Conservation (phyloP, 2,329 filamentous ascomycete genomes). For the Nectriaceae sp. region DNA sequence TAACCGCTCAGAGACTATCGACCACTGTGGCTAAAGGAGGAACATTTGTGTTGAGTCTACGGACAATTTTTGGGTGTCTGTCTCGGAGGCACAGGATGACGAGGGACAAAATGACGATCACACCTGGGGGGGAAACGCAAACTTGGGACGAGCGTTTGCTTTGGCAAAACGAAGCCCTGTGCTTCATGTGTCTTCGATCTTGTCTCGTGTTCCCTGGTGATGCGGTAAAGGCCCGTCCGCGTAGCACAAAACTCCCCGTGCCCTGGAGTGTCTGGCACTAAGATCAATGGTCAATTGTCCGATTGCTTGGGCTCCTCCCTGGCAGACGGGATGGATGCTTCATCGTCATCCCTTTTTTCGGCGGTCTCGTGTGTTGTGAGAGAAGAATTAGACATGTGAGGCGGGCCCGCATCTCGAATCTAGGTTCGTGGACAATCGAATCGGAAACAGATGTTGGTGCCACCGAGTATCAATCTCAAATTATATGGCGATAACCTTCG, state of each 20-base stretch:
- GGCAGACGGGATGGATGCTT: background rate
- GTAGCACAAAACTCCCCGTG: background rate
- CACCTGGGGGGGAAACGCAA: slow-evolving; percentile 10
- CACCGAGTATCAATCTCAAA: background rate
- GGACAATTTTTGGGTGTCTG: slow-evolving; percentile 6
- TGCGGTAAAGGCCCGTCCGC: background rate
- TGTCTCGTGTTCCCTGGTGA: slow-evolving; percentile 1
- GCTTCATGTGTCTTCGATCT: slow-evolving; percentile 8
- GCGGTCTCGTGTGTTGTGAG: background rate
- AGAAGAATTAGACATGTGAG: too few species aligned
- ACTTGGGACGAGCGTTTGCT: slow-evolving; percentile 11
- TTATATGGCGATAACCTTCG: background rate
- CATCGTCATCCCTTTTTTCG: background rate
- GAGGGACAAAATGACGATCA: slow-evolving; percentile 11
- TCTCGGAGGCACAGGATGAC: slow-evolving; percentile 20
- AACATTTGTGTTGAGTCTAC: too few species aligned
- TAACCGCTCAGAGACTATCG: slow-evolving; percentile 19
- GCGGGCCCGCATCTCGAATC: background rate
- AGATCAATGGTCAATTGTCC: background rate
- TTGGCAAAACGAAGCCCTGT: slow-evolving; percentile 7
- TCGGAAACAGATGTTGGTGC: background rate
- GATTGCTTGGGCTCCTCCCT: background rate
- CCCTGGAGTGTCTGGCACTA: background rate
- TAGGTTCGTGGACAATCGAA: background rate
- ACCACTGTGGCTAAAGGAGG: background rate